Evolutionary conservation across 495 filamentous ascomycete species (phyloP).

Genomic region (Tuber microsphaerosporum): DNA sequence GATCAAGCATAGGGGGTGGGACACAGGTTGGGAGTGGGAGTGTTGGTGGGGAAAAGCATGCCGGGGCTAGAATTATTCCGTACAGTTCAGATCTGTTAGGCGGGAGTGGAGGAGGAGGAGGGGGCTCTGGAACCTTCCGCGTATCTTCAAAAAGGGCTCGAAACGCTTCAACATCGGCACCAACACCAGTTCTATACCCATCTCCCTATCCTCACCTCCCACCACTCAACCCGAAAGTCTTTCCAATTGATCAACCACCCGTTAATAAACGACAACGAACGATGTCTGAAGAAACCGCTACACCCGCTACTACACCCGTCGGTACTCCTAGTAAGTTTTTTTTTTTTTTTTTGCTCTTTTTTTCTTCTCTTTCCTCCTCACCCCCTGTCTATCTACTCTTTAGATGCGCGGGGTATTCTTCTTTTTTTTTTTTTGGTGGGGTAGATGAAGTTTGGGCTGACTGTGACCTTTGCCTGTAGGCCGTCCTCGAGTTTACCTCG

Average conservation of each 20-base stretch:
- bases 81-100: conserved; percentile 14
- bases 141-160: conserved; percentile 26
- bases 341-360: conserved; percentile 6
- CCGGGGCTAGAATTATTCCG: neutral
- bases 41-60: conserved; percentile 4
- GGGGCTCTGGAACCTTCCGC: conserved; percentile 36
- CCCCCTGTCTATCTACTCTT: conserved; percentile 10
- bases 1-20: neutral
- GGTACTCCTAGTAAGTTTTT: conserved; percentile 24
- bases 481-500: conserved; percentile 68
- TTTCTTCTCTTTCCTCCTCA: conserved; percentile 1
- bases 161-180: conserved; percentile 11
- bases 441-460: conserved; percentile 19
- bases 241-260: conserved; percentile 4
- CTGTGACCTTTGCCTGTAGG: conserved; percentile 21
- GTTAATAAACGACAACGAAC: conserved; percentile 4
- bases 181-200: conserved; percentile 2
- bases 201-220: conserved; percentile 14
- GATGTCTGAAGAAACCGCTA: conserved; percentile 28
- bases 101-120: conserved; percentile 12
- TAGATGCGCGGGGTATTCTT: conserved; percentile 17
- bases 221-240: neutral
- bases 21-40: neutral
- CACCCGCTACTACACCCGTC: conserved; percentile 6
- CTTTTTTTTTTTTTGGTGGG: conserved; percentile 23